Evolutionary conservation across 1,284 basidiomycete species (phyloP), one percentile per base, ranked within the genome.

Genomic region (Tilletia setariae): DNA sequence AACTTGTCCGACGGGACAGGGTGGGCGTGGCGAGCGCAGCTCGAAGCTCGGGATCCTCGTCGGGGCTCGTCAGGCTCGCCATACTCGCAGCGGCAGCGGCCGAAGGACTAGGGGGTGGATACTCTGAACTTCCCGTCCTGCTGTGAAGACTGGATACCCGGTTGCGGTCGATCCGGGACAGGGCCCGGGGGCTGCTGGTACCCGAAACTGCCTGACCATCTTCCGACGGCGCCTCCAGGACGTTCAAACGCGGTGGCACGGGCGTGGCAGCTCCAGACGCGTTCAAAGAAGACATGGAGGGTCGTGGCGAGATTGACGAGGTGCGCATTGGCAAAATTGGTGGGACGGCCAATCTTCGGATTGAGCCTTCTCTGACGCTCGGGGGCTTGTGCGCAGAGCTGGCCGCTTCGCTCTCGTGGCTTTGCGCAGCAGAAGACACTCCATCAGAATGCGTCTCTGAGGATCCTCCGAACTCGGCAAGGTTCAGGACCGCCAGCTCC

Each of bases 1-100:
- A 63, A 21, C 61, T 63, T n/a, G 61, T 59, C 6, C 53, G 53
- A 1, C 53, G 21, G 11, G 53, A 59, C 53, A 59, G 25, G 9
- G 53, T 21, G 15, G 53, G 53, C 9, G 53, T 59, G 19, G 53
- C 53, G 4, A 59, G 53, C 25, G 53, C 53, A 8, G 53, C 53
- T 30, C 32, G 25, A 30, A 59, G 53, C 53, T 59, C 53, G 15
- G 28, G 28, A 19, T 59, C 53, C 23, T 59, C 53, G 28, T 59
- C 23, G 8, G 53, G 23, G 19, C 53, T 59, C 2, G 53, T 59
- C 11, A 30, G 7, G 25, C 13, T 59, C 6, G 25, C 16, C n/a
- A 59, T 1, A 15, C 7, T 28, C 6, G 53, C 53, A 9, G 53
- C 11, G 23, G 53, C 53, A 15, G 23, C 53, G 8, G 53, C 53